Evolutionary conservation across 805 yeast species (phyloP).

Genomic region (Lachancea meyersii): DNA sequence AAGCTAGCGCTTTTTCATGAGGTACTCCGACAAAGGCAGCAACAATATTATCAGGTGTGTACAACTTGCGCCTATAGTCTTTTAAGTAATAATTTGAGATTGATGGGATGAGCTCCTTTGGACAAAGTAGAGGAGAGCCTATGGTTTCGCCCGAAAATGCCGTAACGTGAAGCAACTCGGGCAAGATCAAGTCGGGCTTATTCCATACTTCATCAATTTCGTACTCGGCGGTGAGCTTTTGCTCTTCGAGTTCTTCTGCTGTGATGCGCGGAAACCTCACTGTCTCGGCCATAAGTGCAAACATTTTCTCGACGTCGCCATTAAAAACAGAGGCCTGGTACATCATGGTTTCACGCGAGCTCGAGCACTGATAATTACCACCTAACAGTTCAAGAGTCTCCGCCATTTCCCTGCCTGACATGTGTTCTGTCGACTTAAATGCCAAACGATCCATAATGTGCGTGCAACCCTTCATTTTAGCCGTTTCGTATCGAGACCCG

Average conservation of each 20-base stretch:
- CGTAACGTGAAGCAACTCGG: slow-evolving; percentile 81
- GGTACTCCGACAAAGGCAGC: slow-evolving; percentile 84
- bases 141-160: slow-evolving; percentile 70
- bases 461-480: slow-evolving; percentile 59
- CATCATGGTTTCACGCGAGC: slow-evolving; percentile 84
- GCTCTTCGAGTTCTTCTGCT: slow-evolving; percentile 66
- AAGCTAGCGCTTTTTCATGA: slow-evolving; percentile 58
- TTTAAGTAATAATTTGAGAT: slow-evolving; percentile 49
- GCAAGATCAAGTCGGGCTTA: slow-evolving; percentile 78
- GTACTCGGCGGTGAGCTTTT: slow-evolving; percentile 64
- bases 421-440: slow-evolving; percentile 60
- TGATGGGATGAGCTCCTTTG: slow-evolving; percentile 54
- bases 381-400: slow-evolving; percentile 74
- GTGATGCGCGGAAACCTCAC: slow-evolving; percentile 64
- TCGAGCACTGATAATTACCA: slow-evolving; percentile 89
- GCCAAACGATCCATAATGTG: slow-evolving; percentile 85
- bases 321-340: slow-evolving; percentile 95
- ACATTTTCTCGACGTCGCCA: slow-evolving; percentile 73
- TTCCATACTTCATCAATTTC: slow-evolving; percentile 78
- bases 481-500: slow-evolving; percentile 78
- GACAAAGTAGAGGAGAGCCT: slow-evolving; percentile 83
- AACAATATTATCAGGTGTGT: slow-evolving; percentile 74
- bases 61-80: slow-evolving; percentile 59
- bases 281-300: slow-evolving; percentile 68
- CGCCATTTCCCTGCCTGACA: slow-evolving; percentile 62